phyloP scores from a whole-genome alignment of 768 basidiomycete species.

The Boletales sp. region DNA sequence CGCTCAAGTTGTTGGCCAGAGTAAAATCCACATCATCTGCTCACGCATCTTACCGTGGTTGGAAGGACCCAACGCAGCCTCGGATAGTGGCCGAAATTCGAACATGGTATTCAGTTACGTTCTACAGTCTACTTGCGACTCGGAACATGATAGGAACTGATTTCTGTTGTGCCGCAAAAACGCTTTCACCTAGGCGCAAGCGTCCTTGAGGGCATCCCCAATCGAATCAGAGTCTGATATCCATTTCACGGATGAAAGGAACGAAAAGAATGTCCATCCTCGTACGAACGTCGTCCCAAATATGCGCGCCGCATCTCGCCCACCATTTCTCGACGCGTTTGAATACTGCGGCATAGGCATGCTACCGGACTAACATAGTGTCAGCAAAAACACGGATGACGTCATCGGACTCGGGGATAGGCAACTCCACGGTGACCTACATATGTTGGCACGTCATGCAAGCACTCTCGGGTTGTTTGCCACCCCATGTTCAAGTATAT shows the following conservation, averaged over 20 bases:
- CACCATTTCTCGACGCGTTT: slow-evolving; percentile 32
- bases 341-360: slow-evolving; percentile 7
- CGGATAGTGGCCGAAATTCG: too few species aligned
- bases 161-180: not conserved
- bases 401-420: slow-evolving; percentile 21
- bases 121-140: too few species aligned
- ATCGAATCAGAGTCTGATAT: slow-evolving; percentile 31
- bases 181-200: slow-evolving; percentile 15
- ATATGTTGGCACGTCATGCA: slow-evolving; percentile 6
- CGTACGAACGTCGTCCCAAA: slow-evolving; percentile 31
- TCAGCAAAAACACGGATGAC: slow-evolving; percentile 13
- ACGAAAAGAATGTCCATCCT: not conserved
- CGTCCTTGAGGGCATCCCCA: slow-evolving; percentile 26
- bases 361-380: slow-evolving; percentile 21
- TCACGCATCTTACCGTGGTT: too few species aligned
- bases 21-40: too few species aligned
- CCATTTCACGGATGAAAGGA: slow-evolving; percentile 1
- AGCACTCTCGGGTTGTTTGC: not conserved
- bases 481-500: slow-evolving; percentile 71
- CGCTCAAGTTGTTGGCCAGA: too few species aligned
- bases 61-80: too few species aligned
- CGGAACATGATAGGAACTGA: too few species aligned
- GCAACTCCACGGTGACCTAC: slow-evolving; percentile 39
- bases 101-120: too few species aligned
- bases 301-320: slow-evolving; percentile 28